Conservation (phyloP, 495 filamentous ascomycete genomes). For the Penicillium samsonianum region DNA sequence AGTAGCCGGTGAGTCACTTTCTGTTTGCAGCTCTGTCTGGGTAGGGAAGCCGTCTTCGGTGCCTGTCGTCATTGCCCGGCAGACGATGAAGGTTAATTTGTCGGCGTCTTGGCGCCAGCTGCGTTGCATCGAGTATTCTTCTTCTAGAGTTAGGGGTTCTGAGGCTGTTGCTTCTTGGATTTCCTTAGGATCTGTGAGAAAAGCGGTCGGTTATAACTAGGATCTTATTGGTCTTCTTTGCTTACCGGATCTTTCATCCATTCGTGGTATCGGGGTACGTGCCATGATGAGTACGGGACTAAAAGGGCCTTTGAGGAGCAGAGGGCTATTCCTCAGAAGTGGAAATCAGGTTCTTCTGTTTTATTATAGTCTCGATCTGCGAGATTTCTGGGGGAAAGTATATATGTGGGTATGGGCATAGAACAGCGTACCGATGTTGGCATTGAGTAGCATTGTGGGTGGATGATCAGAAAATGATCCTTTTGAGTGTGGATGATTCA, state of each 20-base stretch:
- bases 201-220: neutral
- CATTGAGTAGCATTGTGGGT: slow-evolving; percentile 43
- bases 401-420: slow-evolving; percentile 4
- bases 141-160: slow-evolving; percentile 70
- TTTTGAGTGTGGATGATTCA: neutral
- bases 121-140: slow-evolving; percentile 84
- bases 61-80: slow-evolving; percentile 24
- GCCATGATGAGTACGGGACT: slow-evolving; percentile 79
- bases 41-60: neutral
- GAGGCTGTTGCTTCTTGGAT: slow-evolving; percentile 84
- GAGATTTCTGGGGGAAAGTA: slow-evolving; percentile 5
- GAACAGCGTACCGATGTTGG: slow-evolving; percentile 36
- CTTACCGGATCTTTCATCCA: slow-evolving; percentile 89
- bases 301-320: slow-evolving; percentile 66
- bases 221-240: neutral
- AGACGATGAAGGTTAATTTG: slow-evolving; percentile 52
- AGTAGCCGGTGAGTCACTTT: slow-evolving; percentile 50
- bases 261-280: slow-evolving; percentile 78
- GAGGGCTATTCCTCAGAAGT: slow-evolving; percentile 54
- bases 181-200: slow-evolving; percentile 46
- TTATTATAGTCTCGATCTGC: neutral
- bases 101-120: slow-evolving; percentile 74
- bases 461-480: neutral
- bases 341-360: neutral
- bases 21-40: slow-evolving; percentile 28